Evolutionary conservation across 805 yeast species (phyloP).

Genomic region (Grigorovia humatica): DNA sequence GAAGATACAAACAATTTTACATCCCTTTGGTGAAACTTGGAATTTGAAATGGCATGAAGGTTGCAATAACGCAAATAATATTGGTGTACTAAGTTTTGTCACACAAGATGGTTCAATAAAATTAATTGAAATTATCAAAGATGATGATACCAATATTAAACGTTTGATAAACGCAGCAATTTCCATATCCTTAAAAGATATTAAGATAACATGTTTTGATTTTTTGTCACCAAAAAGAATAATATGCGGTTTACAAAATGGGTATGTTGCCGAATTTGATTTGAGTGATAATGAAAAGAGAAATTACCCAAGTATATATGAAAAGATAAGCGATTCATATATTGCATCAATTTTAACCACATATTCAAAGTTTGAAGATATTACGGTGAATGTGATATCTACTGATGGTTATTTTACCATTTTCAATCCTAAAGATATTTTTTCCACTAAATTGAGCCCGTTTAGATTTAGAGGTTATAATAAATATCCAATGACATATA

Average conservation of each 20-base stretch:
- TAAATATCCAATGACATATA: constrained; percentile 21
- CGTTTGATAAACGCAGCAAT: constrained; percentile 18
- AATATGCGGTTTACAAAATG: constrained; percentile 49
- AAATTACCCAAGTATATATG: constrained; percentile 29
- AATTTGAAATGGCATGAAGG: constrained; percentile 29
- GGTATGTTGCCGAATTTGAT: constrained; percentile 48
- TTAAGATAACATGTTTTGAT: constrained; percentile 38
- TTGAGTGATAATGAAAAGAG: constrained; percentile 16
- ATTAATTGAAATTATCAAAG: constrained; percentile 31
- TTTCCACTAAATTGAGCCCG: constrained; percentile 22
- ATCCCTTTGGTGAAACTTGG: constrained; percentile 37
- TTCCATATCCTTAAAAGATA: constrained; percentile 18
- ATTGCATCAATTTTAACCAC: constrained; percentile 30
- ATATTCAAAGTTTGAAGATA: constrained; percentile 27
- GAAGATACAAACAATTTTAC: constrained; percentile 27
- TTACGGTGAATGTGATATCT: constrained; percentile 28
- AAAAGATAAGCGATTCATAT: constrained; percentile 31
- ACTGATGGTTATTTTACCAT: constrained; percentile 35
- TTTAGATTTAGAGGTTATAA: constrained; percentile 27
- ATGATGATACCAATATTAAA: constrained; percentile 1
- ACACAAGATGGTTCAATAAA: constrained; percentile 51
- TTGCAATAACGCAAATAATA: constrained; percentile 9
- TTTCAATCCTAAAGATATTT: constrained; percentile 29
- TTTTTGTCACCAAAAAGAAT: constrained; percentile 36
- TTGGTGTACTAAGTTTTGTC: constrained; percentile 41